Evolutionary conservation across 2,329 filamentous ascomycete genomes (phyloP).

Genomic region (Aureobasidium sp.): DNA sequence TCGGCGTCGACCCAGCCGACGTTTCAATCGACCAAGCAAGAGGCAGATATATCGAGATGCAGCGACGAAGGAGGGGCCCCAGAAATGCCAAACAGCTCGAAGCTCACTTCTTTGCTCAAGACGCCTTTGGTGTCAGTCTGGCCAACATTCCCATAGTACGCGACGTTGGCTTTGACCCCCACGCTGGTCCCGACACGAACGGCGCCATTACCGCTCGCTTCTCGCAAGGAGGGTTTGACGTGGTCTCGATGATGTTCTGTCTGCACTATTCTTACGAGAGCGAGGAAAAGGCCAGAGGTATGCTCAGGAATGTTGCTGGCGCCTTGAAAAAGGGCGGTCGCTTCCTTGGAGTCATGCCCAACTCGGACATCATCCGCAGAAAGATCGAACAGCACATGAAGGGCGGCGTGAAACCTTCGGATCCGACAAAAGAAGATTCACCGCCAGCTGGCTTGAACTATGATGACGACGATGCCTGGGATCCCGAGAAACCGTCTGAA

Average conservation of each 20-base stretch:
- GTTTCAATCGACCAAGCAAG: conserved; percentile 85
- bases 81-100: conserved; percentile 39
- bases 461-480: conserved; percentile 31
- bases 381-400: conserved; percentile 73
- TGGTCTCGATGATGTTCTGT: conserved; percentile 98
- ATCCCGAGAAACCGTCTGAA: conserved; percentile 22
- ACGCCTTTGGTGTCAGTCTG: conserved; percentile 82
- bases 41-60: conserved; percentile 73
- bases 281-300: conserved; percentile 80
- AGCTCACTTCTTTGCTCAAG: conserved; percentile 80
- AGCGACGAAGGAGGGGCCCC: conserved; percentile 45
- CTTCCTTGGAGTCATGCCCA: conserved; percentile 94
- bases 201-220: conserved; percentile 57
- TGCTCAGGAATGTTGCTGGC: conserved; percentile 89
- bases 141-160: conserved; percentile 74
- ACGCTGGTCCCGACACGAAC: conserved; percentile 50
- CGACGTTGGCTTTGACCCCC: conserved; percentile 79
- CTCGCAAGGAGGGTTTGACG: conserved; percentile 75
- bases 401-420: conserved; percentile 34
- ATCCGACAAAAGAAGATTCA: conserved; percentile 26
- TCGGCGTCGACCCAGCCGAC: conserved; percentile 88
- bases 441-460: conserved; percentile 18
- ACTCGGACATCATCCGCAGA: conserved; percentile 80
- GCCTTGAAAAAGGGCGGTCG: conserved; percentile 87
- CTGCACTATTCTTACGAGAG: conserved; percentile 98